Evolutionary conservation across 345 rosid species (phyloP).

Genomic region (Citrus cavaleriei): DNA sequence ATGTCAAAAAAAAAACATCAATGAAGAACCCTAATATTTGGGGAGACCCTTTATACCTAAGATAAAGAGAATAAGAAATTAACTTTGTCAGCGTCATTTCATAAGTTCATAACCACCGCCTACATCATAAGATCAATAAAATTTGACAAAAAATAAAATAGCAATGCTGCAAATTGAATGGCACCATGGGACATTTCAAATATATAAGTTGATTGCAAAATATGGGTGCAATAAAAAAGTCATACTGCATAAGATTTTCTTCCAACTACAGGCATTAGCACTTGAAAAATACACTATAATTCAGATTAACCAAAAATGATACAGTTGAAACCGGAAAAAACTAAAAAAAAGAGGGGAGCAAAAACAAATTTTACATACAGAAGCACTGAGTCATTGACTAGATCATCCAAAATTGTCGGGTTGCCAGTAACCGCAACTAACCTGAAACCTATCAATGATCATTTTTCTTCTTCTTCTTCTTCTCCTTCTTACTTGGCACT

Average conservation of each 20-base stretch:
- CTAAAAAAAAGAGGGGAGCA: background rate
- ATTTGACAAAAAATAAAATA: no score
- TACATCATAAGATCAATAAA: no score
- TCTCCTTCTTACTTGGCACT: constrained; percentile 31
- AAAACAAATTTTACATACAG: constrained; percentile 5
- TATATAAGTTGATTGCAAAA: background rate
- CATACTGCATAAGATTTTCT: background rate
- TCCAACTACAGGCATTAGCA: background rate
- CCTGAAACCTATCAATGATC: background rate
- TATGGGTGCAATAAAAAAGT: background rate
- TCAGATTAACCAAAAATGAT: background rate
- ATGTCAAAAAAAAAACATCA: no score
- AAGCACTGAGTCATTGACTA: background rate
- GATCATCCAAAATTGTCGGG: constrained; percentile 8
- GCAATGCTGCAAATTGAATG: no score
- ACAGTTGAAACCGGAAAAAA: background rate
- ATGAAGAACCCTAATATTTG: no score
- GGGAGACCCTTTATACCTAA: no score
- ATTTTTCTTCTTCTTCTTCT: constrained; percentile 29
- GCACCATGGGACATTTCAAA: background rate
- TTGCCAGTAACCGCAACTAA: background rate
- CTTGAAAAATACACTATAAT: background rate
- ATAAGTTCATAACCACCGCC: no score
- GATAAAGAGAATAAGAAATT: no score
- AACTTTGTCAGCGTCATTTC: no score